Evolutionary conservation across 495 filamentous ascomycete genomes (phyloP), one percentile per base, ranked within the genome.

Genomic region (Tuber borchii): DNA sequence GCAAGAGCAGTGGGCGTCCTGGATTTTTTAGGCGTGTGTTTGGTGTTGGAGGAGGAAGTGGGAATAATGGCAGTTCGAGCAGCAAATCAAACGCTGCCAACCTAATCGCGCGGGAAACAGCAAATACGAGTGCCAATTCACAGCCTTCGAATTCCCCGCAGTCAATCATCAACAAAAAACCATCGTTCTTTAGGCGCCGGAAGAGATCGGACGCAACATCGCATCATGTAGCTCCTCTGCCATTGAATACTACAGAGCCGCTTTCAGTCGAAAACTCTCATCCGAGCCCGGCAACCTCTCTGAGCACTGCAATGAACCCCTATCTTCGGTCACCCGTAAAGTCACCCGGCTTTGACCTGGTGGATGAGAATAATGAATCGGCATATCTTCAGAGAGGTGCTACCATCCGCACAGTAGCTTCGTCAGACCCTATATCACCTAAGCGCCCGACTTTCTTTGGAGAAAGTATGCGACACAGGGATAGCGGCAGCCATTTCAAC

Each of bases 11-110:
- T 82, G 92, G 95, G 74, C 89, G 90, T 39, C 93, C 88, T 20
- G 93, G 95, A 39, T 99, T 99, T 85, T 97, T 97, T 86, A 89
- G 92, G 74, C 90, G 95, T 77, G 91, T 98, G 19, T 97, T 98
- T 84, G 92, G 90, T 46, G 81, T 83, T 43, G 82, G 80, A 20
- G 71, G 73, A 43, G 43, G 70, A n/a, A 75, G 71, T 74, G 71
- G 73, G 40, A 79, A 75, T 71, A 73, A 69, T 75, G 81, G 81
- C 73, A 78, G 71, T 44, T 78, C 78, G 77, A 78, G 74, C 76
- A 84, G 76, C 76, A 86, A 80, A 74, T 73, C 77, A 74, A 83
- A 74, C 61, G 83, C 78, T 75, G 79, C 79, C 68, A 73, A 76
- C 72, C 40, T 71, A 70, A 61, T 46, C 71, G 46, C 70, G 71